A percentile compares a stretch with the other conserved stretches of the same genome.
phyloP scores from a whole-genome alignment of 495 filamentous ascomycete genomes.

The Penicillium atrosanguineum region DNA sequence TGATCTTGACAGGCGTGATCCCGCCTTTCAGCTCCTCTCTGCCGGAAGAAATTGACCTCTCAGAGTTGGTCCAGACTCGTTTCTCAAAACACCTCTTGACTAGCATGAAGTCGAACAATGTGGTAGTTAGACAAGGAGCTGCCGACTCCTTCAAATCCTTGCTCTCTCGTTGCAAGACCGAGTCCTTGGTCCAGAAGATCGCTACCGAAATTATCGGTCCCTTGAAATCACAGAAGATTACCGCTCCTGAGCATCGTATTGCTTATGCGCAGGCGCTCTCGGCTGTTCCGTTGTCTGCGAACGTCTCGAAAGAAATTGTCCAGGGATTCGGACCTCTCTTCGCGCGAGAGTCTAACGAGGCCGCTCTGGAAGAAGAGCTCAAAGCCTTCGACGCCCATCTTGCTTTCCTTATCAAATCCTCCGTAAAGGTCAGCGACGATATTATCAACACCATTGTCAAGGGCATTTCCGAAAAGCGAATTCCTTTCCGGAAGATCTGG shows the following conservation, averaged over 20 bases:
- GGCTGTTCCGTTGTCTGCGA: slow-evolving; percentile 53
- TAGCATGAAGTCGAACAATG: slow-evolving; percentile 86
- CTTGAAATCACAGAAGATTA: slow-evolving; percentile 75
- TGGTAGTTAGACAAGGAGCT: slow-evolving; percentile 70
- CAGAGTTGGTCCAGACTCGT: slow-evolving; percentile 62
- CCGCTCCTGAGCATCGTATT: slow-evolving; percentile 76
- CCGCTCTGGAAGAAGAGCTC: slow-evolving; percentile 71
- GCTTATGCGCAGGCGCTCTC: slow-evolving; percentile 75
- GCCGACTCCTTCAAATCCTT: slow-evolving; percentile 68
- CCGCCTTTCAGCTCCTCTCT: slow-evolving; percentile 66
- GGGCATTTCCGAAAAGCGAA: slow-evolving; percentile 79
- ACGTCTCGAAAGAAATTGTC: slow-evolving; percentile 63
- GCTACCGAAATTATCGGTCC: slow-evolving; percentile 73
- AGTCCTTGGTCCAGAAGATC: slow-evolving; percentile 57
- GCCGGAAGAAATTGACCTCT: slow-evolving; percentile 69
- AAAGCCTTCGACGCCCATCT: slow-evolving; percentile 63
- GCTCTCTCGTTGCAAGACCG: slow-evolving; percentile 54
- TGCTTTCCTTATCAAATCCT: slow-evolving; percentile 54
- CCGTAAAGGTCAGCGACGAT: slow-evolving; percentile 56
- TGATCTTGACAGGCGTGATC: slow-evolving; percentile 76
- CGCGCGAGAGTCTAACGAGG: slow-evolving; percentile 83
- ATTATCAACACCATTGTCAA: slow-evolving; percentile 71
- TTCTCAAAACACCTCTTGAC: slow-evolving; percentile 82
- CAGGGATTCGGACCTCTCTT: slow-evolving; percentile 60
- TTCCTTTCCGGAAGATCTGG: slow-evolving; percentile 78